phyloP scores from a whole-genome alignment of 2,329 filamentous ascomycete genomes.

The Ophiocordyceps camponoti-rufipedis region DNA sequence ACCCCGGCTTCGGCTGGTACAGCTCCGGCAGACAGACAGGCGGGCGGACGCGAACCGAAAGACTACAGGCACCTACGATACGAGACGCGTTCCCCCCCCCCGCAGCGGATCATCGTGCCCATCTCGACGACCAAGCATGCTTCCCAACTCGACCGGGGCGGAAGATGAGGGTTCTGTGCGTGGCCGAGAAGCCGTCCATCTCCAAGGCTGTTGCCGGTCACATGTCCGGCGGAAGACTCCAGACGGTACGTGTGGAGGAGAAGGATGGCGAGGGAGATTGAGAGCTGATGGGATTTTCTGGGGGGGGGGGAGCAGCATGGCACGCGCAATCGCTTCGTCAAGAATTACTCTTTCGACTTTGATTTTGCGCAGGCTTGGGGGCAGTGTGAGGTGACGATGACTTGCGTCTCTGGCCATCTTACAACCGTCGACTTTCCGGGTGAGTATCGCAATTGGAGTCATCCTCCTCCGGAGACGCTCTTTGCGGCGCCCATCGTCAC shows the following conservation, averaged over 20 bases:
- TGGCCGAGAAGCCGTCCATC: conserved; percentile 67
- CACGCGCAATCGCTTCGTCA: conserved; percentile 61
- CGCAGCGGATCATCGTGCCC: neutral
- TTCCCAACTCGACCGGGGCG: neutral
- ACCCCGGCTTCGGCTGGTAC: neutral
- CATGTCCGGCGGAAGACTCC: conserved; percentile 57
- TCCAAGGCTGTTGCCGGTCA: conserved; percentile 86
- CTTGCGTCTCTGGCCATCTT: conserved; percentile 77
- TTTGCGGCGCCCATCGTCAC: conserved; percentile 66
- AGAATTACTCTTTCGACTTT: conserved; percentile 88
- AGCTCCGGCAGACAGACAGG: too few relatives aligned
- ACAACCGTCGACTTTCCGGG: conserved; percentile 60
- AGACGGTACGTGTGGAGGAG: conserved; percentile 37
- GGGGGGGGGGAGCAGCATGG: conserved; percentile 45
- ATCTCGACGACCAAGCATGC: neutral
- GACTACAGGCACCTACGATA: neutral
- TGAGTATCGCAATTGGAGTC: conserved; percentile 61
- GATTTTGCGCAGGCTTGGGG: conserved; percentile 72
- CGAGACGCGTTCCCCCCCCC: neutral
- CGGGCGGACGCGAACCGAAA: neutral
- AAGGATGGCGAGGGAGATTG: neutral
- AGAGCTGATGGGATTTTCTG: conserved; percentile 7
- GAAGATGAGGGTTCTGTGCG: conserved; percentile 34
- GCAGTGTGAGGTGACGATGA: conserved; percentile 76
- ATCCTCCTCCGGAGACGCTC: conserved; percentile 58